Evolutionary conservation across 208 protist species (phyloP).

Genomic region (Phytomonas francai): DNA sequence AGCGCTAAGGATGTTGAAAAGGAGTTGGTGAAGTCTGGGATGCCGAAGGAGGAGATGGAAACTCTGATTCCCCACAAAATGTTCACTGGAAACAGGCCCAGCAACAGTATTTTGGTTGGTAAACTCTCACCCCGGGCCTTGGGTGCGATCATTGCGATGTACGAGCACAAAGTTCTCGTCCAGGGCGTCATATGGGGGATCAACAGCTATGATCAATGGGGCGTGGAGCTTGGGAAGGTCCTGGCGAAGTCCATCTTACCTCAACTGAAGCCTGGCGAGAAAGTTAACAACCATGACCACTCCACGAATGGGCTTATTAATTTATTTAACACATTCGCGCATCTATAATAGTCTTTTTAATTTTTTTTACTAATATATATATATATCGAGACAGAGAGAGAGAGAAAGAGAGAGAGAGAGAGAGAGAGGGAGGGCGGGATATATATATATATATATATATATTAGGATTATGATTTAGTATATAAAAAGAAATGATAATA

Average conservation of each 20-base stretch:
- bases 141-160: constrained; percentile 95
- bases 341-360: constrained; percentile 26
- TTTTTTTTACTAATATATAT: constrained; percentile 1
- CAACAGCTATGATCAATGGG: constrained; percentile 97
- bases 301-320: constrained; percentile 96
- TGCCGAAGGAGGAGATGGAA: constrained; percentile 47
- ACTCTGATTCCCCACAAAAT: constrained; percentile 71
- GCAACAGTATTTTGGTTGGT: constrained; percentile 94
- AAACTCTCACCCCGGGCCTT: constrained; percentile 90
- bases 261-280: constrained; percentile 68
- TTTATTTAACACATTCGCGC: constrained; percentile 74
- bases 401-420: background rate
- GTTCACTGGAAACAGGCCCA: constrained; percentile 93
- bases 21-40: constrained; percentile 59
- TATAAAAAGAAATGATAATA: constrained; percentile 4
- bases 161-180: constrained; percentile 97
- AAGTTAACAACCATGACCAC: constrained; percentile 77
- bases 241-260: constrained; percentile 94
- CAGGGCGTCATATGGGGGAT: constrained; percentile 97
- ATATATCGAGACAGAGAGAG: background rate
- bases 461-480: background rate
- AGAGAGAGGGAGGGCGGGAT: background rate
- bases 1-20: constrained; percentile 69
- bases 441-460: background rate
- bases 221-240: constrained; percentile 96